Percentiles rank a stretch among this genome's conserved stretches.
These are phyloP conservation scores for Fusarium begoniae DNA, from an alignment of 2,329 filamentous ascomycete species.

Conservation along the genomic window DNA sequence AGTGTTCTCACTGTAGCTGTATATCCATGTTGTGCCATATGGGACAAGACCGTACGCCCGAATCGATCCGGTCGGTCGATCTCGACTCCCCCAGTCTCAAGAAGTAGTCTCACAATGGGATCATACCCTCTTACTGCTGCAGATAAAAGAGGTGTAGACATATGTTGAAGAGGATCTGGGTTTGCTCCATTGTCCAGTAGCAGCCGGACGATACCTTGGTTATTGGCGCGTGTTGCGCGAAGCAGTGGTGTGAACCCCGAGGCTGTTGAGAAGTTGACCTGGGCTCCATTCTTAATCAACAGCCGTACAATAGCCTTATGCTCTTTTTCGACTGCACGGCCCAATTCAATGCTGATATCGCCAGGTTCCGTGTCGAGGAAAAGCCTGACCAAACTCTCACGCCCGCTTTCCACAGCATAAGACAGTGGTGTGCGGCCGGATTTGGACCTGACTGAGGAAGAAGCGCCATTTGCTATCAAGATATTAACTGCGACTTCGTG, in stretches of 20 bases:
- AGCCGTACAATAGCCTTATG: neutral
- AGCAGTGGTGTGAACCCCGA: rapidly evolving
- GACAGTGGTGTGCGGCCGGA: neutral
- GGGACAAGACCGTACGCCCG: neutral
- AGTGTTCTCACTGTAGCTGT: rapidly evolving
- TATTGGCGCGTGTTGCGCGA: rapidly evolving
- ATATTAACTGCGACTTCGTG: neutral
- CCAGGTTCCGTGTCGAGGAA: rapidly evolving
- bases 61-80: neutral
- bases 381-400: rapidly evolving
- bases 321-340: rapidly evolving
- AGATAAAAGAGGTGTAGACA: neutral
- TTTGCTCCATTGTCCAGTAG: rapidly evolving
- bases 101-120: neutral
- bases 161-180: neutral
- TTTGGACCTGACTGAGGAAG: rapidly evolving
- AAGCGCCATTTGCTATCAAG: rapidly evolving
- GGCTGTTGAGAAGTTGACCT: rapidly evolving
- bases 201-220: rapidly evolving
- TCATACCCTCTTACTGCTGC: neutral
- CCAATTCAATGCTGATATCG: neutral
- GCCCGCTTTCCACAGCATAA: neutral
- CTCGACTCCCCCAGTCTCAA: neutral
- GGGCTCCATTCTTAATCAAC: neutral
- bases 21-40: neutral